Conservation (phyloP, 768 basidiomycete genomes). For the Tubosaeta sp. region DNA sequence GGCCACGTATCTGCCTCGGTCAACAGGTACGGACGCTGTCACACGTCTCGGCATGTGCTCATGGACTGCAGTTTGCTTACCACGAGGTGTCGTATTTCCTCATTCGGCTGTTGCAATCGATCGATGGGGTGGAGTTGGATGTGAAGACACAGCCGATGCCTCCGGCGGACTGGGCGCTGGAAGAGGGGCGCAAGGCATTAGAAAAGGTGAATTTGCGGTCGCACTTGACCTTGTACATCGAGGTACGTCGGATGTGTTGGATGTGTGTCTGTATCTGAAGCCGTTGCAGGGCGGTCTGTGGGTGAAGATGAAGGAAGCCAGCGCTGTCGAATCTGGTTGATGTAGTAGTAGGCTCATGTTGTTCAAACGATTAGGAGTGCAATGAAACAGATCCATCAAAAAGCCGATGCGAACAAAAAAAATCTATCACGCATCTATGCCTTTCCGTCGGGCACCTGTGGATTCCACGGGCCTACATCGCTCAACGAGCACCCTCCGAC, state of each 20-base stretch:
- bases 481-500: slow-evolving; percentile 77
- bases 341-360: neutral
- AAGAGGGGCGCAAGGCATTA: slow-evolving; percentile 32
- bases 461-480: slow-evolving; percentile 91
- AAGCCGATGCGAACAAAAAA: neutral
- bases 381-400: slow-evolving; percentile 23
- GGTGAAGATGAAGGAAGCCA: slow-evolving; percentile 22
- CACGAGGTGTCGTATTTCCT: slow-evolving; percentile 53
- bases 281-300: slow-evolving; percentile 21
- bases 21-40: slow-evolving; percentile 32
- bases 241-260: slow-evolving; percentile 26
- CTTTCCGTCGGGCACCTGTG: slow-evolving; percentile 14
- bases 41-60: neutral
- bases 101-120: slow-evolving; percentile 47
- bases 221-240: slow-evolving; percentile 42
- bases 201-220: slow-evolving; percentile 39
- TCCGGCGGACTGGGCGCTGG: slow-evolving; percentile 31
- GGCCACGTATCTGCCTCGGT: slow-evolving; percentile 60
- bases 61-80: slow-evolving; percentile 44
- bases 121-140: slow-evolving; percentile 40
- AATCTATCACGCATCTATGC: slow-evolving; percentile 14
- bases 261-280: neutral
- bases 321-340: slow-evolving; percentile 1
- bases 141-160: slow-evolving; percentile 33
- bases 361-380: slow-evolving; percentile 29